These are phyloP conservation scores for Fusarium stilboides DNA, from an alignment of 2,329 filamentous ascomycete genomes.

Conservation along the genomic window DNA sequence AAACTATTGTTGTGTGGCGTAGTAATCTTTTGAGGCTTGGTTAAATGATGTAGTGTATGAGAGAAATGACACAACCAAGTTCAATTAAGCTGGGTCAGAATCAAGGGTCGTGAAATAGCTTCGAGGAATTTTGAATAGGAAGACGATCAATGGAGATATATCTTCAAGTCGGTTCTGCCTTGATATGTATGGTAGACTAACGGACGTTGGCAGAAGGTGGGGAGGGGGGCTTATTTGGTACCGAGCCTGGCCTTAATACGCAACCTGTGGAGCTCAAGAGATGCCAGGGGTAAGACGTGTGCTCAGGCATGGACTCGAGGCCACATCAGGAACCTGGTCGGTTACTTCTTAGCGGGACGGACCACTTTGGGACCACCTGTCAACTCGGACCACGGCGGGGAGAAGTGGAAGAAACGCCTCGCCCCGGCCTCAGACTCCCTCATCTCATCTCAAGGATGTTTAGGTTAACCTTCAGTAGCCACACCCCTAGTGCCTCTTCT, in stretches of 20 bases:
- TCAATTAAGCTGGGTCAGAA: slow-evolving; percentile 18
- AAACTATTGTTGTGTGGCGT: slow-evolving; percentile 11
- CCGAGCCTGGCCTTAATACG: slow-evolving; percentile 49
- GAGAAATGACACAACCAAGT: slow-evolving; percentile 28
- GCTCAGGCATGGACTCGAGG: slow-evolving; percentile 37
- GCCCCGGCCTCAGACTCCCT: slow-evolving; percentile 40
- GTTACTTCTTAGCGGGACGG: slow-evolving; percentile 42
- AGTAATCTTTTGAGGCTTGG: slow-evolving; percentile 16
- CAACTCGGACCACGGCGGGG: slow-evolving; percentile 50
- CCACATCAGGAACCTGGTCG: slow-evolving; percentile 43
- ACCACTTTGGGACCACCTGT: slow-evolving; percentile 48
- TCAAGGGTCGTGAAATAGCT: slow-evolving; percentile 6
- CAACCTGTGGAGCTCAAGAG: slow-evolving; percentile 46
- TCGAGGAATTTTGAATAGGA: slow-evolving; percentile 13
- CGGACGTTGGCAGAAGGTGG: slow-evolving; percentile 42
- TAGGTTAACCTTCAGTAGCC: slow-evolving; percentile 38
- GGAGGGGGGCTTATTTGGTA: slow-evolving; percentile 50
- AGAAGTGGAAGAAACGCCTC: slow-evolving; percentile 46
- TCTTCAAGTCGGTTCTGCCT: slow-evolving; percentile 45
- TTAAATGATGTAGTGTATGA: slow-evolving; percentile 28
- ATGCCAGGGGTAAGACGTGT: slow-evolving; percentile 42
- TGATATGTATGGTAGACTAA: slow-evolving; percentile 45
- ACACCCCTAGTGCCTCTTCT: slow-evolving; percentile 42
- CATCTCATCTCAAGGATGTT: slow-evolving; percentile 10
- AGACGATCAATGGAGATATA: slow-evolving; percentile 44